Base-by-base conservation (phyloP, 2,329 filamentous ascomycete species). In the Penicillium polonicum region DNA sequence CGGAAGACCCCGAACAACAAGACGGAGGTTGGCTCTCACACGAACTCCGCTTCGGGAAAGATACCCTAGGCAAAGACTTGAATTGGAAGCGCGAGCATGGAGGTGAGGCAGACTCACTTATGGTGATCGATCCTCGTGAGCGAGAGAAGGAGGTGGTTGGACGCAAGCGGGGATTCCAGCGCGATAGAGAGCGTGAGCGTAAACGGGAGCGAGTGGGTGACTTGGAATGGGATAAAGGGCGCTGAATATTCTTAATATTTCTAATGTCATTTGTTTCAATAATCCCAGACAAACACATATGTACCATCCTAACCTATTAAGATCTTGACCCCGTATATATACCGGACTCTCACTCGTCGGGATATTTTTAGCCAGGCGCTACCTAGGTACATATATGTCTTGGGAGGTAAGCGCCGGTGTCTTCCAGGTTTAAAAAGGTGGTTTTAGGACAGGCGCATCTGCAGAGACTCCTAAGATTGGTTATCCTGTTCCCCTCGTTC, bases 101-200 rank as follows among this genome's bases (percentile, higher is more conserved):
- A 69, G 92, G 97, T 57, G 91, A 97, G 68, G 65, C 60, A 4
- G 75, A 78, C 60, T 72, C 70, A n/a, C 75, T 96, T 43, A 85
- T 96, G 45, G 92, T 97, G 3, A 97, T 97, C 74, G 94, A 99
- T 78, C 92, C 92, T 1, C 80, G 91, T 56, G 91, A 92, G 72
- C 91, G 90, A 72, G 88, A 89, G 44, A 87, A 85, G 70, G 88
- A 88, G 39, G 82, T 85, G 68, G 85, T 84, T 71, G 85, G 79
- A 65, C 82, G 82, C 12, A 82, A 83, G 62, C 81, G 83, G 60
- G 86, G 85, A 55, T 69, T 74, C 21, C 71, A 72, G 50, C 68
- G 74, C 46, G 75, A 76, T 58, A 67, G 72, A 15, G 72, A 74
- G 42, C 62, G 71, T n/a, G 74, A 77, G 55, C 61, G 73, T 55